These are phyloP conservation scores for Biscutella laevigata DNA, from an alignment of 441 rosid species.

Conservation along the genomic window DNA sequence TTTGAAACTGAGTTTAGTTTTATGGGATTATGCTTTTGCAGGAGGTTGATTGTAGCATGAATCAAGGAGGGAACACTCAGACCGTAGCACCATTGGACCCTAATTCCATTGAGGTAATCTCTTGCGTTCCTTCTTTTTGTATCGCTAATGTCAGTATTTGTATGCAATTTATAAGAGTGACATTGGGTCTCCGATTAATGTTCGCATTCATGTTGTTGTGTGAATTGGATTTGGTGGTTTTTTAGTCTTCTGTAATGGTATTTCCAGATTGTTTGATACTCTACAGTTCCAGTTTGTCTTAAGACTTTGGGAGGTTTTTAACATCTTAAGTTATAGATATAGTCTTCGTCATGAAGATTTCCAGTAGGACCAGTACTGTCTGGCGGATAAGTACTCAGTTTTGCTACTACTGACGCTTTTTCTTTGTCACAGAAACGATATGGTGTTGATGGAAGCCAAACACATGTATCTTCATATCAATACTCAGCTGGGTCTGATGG, in stretches of 20 bases:
- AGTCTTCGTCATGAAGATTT: neutral
- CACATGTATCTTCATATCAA: constrained; percentile 45
- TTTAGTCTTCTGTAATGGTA: neutral
- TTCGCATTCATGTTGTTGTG: neutral
- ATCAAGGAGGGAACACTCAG: constrained; percentile 63
- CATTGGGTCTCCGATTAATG: neutral
- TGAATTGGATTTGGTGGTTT: neutral
- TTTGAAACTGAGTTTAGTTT: neutral
- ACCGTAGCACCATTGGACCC: constrained; percentile 52
- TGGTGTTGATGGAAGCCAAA: constrained; percentile 52
- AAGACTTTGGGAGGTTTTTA: neutral
- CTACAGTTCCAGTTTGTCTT: neutral
- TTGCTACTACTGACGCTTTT: constrained; percentile 1
- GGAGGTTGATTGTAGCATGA: constrained; percentile 54
- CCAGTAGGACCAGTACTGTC: too few species aligned
- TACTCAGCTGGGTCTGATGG: constrained; percentile 50
- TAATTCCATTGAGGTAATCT: constrained; percentile 56
- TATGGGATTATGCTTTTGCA: neutral
- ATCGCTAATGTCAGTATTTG: neutral
- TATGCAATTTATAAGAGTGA: neutral
- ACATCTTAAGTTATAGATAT: constrained; percentile 1
- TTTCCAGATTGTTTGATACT: neutral
- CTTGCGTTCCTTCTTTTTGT: neutral
- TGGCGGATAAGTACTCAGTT: too few species aligned
- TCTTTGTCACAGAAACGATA: constrained; percentile 41